phyloP scores from a whole-genome alignment of 2,329 filamentous ascomycete species.

The Bisporella sp. region DNA sequence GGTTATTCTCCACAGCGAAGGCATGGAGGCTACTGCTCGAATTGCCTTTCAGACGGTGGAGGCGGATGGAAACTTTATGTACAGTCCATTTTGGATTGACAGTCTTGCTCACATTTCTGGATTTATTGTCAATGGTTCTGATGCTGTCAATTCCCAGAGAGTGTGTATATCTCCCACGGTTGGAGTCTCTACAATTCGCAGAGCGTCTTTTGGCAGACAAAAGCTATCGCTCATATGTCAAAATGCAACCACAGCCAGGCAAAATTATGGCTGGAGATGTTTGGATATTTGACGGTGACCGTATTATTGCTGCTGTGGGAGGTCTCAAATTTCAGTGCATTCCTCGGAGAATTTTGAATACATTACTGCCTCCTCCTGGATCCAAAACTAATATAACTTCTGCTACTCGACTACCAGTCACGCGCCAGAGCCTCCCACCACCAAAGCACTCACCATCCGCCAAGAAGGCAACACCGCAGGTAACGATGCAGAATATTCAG shows the following conservation, averaged over 20 bases:
- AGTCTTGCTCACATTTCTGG: constrained; percentile 52
- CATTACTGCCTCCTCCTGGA: constrained; percentile 56
- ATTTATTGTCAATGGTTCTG: constrained; percentile 53
- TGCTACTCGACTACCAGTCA: constrained; percentile 23
- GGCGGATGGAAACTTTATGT: constrained; percentile 46
- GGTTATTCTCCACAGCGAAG: constrained; percentile 45
- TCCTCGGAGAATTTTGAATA: constrained; percentile 40
- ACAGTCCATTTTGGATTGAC: constrained; percentile 52
- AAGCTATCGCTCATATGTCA: constrained; percentile 49
- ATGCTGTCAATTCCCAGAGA: constrained; percentile 47
- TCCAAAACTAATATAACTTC: constrained; percentile 17
- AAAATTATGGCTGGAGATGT: constrained; percentile 48
- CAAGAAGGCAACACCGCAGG: constrained; percentile 20
- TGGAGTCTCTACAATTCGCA: constrained; percentile 46
- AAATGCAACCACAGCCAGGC: constrained; percentile 44
- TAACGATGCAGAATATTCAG: constrained; percentile 39
- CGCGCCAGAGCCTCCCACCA: constrained; percentile 24
- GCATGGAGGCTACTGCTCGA: constrained; percentile 37
- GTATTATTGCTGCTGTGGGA: constrained; percentile 20
- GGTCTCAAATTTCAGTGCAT: constrained; percentile 25
- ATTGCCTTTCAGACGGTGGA: constrained; percentile 40
- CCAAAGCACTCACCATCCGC: constrained; percentile 22
- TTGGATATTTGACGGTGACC: constrained; percentile 41
- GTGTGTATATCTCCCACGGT: constrained; percentile 53
- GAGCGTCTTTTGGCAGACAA: constrained; percentile 39